phyloP scores from a whole-genome alignment of 2,329 filamentous ascomycete genomes.

The Pseudogymnoascus destructans region DNA sequence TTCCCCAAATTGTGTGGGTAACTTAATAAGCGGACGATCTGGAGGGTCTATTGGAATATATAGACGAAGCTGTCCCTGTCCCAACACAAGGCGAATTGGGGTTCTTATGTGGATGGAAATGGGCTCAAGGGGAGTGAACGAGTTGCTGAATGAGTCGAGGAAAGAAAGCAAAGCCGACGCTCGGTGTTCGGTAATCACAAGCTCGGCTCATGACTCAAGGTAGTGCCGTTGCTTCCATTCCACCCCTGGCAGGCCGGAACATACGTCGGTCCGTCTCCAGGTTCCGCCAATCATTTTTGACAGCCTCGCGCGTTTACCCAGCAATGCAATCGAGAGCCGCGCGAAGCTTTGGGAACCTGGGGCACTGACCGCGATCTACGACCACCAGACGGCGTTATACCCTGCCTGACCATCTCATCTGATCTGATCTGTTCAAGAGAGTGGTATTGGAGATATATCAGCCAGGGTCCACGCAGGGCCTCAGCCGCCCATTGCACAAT shows the following conservation, averaged over 20 bases:
- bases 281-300: conserved; percentile 1
- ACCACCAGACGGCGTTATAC: conserved; percentile 6
- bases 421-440: not conserved
- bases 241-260: not conserved
- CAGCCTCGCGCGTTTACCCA: conserved; percentile 1
- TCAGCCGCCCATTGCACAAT: conserved; percentile 2
- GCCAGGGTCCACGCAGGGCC: not conserved
- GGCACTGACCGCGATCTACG: not conserved
- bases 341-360: not conserved
- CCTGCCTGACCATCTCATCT: not conserved
- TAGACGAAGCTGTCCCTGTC: not conserved
- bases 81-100: not conserved
- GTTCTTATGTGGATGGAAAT: not conserved
- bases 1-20: conserved; percentile 8
- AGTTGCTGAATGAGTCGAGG: conserved; percentile 5
- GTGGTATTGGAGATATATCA: not conserved
- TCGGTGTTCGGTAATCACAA: conserved; percentile 7
- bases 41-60: conserved; percentile 7
- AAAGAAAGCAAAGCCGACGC: conserved; percentile 2
- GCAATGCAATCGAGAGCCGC: not conserved
- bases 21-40: conserved; percentile 2
- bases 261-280: not conserved
- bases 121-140: not conserved
- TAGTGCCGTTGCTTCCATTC: not conserved
- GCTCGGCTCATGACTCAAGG: conserved; percentile 2